Evolutionary conservation across 192 early-diverging fungal genomes (phyloP).

Genomic region (Coemansia sp.): DNA sequence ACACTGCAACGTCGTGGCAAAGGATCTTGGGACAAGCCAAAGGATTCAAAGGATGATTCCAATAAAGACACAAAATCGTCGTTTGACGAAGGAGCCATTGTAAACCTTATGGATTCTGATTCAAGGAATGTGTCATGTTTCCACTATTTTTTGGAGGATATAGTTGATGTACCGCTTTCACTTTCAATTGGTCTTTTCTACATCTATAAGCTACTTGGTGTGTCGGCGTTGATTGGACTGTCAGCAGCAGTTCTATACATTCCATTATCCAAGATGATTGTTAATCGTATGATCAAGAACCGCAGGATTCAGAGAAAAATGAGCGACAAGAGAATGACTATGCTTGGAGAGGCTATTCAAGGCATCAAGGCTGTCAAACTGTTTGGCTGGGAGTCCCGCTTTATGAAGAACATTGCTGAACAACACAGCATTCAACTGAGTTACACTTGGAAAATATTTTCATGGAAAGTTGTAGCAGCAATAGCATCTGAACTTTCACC

Average conservation of each 20-base stretch:
- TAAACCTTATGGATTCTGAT: slow-evolving; percentile 67
- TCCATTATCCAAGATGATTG: slow-evolving; percentile 52
- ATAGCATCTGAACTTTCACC: slow-evolving; percentile 47
- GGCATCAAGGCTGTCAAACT: slow-evolving; percentile 89
- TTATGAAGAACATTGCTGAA: slow-evolving; percentile 63
- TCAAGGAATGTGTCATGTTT: slow-evolving; percentile 55
- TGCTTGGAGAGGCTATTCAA: slow-evolving; percentile 76
- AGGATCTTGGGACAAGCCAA: slow-evolving; percentile 25
- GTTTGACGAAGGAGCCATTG: slow-evolving; percentile 58
- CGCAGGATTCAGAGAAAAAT: slow-evolving; percentile 52
- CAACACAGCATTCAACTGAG: slow-evolving; percentile 48
- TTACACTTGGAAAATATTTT: slow-evolving; percentile 58
- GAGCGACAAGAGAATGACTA: slow-evolving; percentile 68
- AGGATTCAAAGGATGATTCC: slow-evolving; percentile 25
- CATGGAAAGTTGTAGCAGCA: slow-evolving; percentile 39
- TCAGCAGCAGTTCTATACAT: slow-evolving; percentile 60
- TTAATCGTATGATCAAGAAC: slow-evolving; percentile 42
- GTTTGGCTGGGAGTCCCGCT: slow-evolving; percentile 74
- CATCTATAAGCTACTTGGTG: slow-evolving; percentile 74
- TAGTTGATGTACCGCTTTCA: slow-evolving; percentile 60
- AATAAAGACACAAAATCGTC: not conserved
- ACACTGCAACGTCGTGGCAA: slow-evolving; percentile 55
- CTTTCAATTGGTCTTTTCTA: slow-evolving; percentile 60
- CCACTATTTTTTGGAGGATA: slow-evolving; percentile 51
- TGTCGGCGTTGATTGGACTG: slow-evolving; percentile 71